Base-by-base conservation (phyloP, 345 rosid genomes). In the Eucalyptus sp. region DNA sequence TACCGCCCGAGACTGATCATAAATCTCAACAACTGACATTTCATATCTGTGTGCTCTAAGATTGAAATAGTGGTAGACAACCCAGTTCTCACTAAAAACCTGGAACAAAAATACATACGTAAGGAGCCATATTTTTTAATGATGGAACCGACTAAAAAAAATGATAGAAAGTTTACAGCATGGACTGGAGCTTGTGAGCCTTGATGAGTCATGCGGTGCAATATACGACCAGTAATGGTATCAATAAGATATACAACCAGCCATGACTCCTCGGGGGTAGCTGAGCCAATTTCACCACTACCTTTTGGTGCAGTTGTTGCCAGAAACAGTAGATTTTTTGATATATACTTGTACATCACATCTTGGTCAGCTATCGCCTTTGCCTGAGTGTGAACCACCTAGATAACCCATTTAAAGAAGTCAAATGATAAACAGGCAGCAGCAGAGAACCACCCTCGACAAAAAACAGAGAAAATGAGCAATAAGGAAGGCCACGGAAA, bases 331-430 rank as follows among this genome's bases (percentile, higher is more conserved):
- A 96, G 88, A 93, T 96, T 98, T 88, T 91, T 96, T 15, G 99
- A 98, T 90, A 97, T 92, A 62, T 96, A 97, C 91, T 98, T 98
- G 86, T 96, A 98, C 95, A 98, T 93, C 86, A 96, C 95, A 91
- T 97, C 99, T 91, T 97, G 97, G 68, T 98, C 99, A 89, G 96
- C 92, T 89, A 95, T 91, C 76, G 92, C 96, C 94, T 98, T 98
- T 89, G 99, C 99, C 94, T 97, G 99, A 89, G 99, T 98, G 90
- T 97, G 99, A 89, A 98, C 97, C 87, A 96, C 99, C 99, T 98
- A 92, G 80, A 90, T 90, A 91, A 64, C 43, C 46, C 87, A 33
- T 16, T n/a, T 31, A 81, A 88, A 81, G 85, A 88, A 49, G 62
- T 25, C 7, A 66, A 81, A 56, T 52, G 14, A 79, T 83, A 49